phyloP scores from a whole-genome alignment of 2,329 filamentous ascomycete species.

The Sarocladium strictum region DNA sequence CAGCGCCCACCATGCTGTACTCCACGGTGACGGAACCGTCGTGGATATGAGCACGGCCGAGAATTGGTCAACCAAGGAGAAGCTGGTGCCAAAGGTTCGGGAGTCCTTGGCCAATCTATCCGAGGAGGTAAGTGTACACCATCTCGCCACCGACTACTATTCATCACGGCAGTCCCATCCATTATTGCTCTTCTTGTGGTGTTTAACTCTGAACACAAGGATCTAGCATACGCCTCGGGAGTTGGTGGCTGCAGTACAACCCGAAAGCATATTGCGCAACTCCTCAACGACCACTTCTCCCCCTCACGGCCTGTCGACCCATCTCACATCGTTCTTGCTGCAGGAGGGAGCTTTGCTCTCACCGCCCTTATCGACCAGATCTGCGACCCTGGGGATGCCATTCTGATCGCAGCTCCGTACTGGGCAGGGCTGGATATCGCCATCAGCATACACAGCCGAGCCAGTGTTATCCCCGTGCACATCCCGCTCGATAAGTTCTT shows the following conservation, averaged over 20 bases:
- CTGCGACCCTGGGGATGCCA: slow-evolving; percentile 11
- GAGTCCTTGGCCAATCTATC: not conserved
- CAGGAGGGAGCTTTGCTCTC: slow-evolving; percentile 10
- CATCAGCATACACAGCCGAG: slow-evolving; percentile 1
- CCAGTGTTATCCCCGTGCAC: not conserved
- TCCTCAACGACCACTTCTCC: not conserved
- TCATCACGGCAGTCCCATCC: too few relatives aligned
- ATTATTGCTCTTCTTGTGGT: too few relatives aligned
- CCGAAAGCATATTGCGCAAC: not conserved
- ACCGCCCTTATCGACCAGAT: slow-evolving; percentile 11
- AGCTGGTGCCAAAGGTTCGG: not conserved
- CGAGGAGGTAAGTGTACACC: not conserved
- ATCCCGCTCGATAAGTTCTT: not conserved
- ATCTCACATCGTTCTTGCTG: slow-evolving; percentile 4
- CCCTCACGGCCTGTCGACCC: not conserved
- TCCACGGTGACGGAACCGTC: not conserved
- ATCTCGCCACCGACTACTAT: too few relatives aligned
- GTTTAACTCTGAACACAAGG: not conserved
- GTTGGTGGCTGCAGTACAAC: not conserved
- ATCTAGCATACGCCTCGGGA: not conserved
- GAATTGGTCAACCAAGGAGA: not conserved
- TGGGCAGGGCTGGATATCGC: slow-evolving; percentile 11
- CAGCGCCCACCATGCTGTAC: not conserved
- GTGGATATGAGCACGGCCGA: not conserved
- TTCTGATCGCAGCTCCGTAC: slow-evolving; percentile 11